Base-by-base conservation (phyloP, 108 stramenopile species). In the Skeletonema costatum region DNA sequence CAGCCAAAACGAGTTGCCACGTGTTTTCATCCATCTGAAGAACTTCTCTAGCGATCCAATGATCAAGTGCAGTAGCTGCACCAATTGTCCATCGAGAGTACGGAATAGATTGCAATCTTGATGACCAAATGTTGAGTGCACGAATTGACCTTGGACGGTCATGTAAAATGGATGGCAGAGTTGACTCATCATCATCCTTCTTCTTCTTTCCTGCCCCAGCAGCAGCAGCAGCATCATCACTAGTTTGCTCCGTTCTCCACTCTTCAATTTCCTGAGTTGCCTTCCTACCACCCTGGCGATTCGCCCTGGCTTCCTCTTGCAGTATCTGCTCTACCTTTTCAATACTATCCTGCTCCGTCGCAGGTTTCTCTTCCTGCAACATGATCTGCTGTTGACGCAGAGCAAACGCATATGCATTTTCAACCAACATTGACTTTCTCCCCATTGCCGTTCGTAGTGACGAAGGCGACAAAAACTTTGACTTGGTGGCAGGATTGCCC, bases 71-170 rank as follows among this genome's bases (percentile, higher is more conserved):
- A 17, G 86, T 85, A 38, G 93, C 78, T 6, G 93, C 91, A 63
- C 93, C 93, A 9, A 95, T 83, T 9, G 91, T 95, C 93, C 93
- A 95, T 66, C 87, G 77, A 6, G 63, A 21, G 73, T 95, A 95
- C 2, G 93, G 91, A 21, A 92, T 89, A 36, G 89, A 87, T 44
- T 86, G 81, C 35, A 95, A 71, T 5, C 90, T 81, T 19, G 91
- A 53, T 5, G 85, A 83, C 93, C 93, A 95, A 25, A 84, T 83
- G 74, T 85, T 86, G 64, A 95, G 86, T 5, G 89, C 93, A 51
- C 89, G 87, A 33, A 92, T 82, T 35, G 87, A 66, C 29, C 88
- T 84, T 51, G 90, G 91, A 46, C 87, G 71, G 39, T 65, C 65
- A 58, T 85, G 74, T 25, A 89, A 74, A 53, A 89, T 83, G 62